Evolutionary conservation across 2,329 filamentous ascomycete species (phyloP), one percentile per base, ranked within the genome.

Genomic region (Hypoxylon sp.): DNA sequence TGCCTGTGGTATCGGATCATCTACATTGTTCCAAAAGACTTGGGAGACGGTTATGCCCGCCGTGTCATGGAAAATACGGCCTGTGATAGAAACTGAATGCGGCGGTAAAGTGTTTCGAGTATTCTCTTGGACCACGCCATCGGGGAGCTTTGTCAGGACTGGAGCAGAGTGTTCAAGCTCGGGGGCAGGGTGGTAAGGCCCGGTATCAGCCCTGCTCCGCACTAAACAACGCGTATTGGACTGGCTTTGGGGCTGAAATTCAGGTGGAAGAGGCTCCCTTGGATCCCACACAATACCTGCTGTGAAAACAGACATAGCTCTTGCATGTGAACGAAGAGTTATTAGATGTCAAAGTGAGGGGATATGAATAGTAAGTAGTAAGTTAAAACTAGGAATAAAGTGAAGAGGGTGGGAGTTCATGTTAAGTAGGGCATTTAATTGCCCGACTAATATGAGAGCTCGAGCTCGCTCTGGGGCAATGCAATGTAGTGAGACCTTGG

Each of bases 11-110:
- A 72, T 70, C 9, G 64, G 27, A 15, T 29, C 8, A 13, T 61
- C 57, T 18, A 57, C 52, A n/a, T 70, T 60, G 53, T 72, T 72
- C 58, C 56, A 67, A 48, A 70, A 72, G 8, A 59, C 43, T 21
- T 72, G 70, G 1, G 47, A 65, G 2, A 65, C 52, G n/a, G 63
- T 62, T 5, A 71, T 57, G 31, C 52, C 61, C 20, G 69, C 67
- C 2, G 65, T 59, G 35, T 72, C 68, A 4, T 68, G 59, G 3
- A 65, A 47, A 37, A 72, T 61, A n/a, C 60, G 65, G 0, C 57
- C 67, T 4, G 65, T 53, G 3, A 70, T 54, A 2, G 64, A 64
- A 23, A 70, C 57, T 1, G 65, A 66, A 23, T 58, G 45, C 2
- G 68, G 67, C 0, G 68, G 63, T 24, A 71, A 62, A 18, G 67